Evolutionary conservation across 805 yeast genomes (phyloP).

Genomic region (Candida corydali): DNA sequence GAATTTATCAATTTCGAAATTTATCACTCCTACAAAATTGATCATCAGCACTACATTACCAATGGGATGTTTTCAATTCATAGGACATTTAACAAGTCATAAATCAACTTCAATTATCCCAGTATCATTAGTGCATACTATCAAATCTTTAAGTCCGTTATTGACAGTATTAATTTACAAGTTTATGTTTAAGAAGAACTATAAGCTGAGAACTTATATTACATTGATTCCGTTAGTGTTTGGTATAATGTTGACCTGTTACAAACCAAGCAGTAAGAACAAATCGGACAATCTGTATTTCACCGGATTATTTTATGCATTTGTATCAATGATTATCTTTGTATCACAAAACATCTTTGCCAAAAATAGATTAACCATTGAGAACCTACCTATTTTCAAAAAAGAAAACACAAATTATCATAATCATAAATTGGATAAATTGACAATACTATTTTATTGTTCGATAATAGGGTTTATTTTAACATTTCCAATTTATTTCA

Average conservation of each 20-base stretch:
- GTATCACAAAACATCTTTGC: slow-evolving; percentile 80
- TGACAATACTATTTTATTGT: slow-evolving; percentile 68
- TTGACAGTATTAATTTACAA: slow-evolving; percentile 81
- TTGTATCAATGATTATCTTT: slow-evolving; percentile 59
- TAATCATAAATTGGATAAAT: slow-evolving; percentile 68
- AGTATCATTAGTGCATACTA: slow-evolving; percentile 91
- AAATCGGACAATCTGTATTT: slow-evolving; percentile 12
- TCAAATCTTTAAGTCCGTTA: slow-evolving; percentile 87
- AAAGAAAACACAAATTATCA: slow-evolving; percentile 7
- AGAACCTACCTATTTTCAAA: slow-evolving; percentile 15
- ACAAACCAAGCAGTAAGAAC: slow-evolving; percentile 19
- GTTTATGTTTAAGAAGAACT: slow-evolving; percentile 52
- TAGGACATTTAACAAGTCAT: slow-evolving; percentile 88
- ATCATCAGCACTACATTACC: slow-evolving; percentile 73
- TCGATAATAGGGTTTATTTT: slow-evolving; percentile 63
- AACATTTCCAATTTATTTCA: slow-evolving; percentile 63
- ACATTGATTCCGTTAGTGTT: slow-evolving; percentile 74
- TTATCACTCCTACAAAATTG: slow-evolving; percentile 51
- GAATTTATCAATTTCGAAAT: slow-evolving; percentile 25
- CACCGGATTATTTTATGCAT: slow-evolving; percentile 47
- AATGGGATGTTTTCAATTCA: slow-evolving; percentile 90
- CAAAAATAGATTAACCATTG: slow-evolving; percentile 61
- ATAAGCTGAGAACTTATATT: slow-evolving; percentile 63
- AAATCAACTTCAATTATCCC: slow-evolving; percentile 90
- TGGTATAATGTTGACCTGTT: slow-evolving; percentile 84